Base-by-base conservation (phyloP, 192 early-diverging fungal genomes). In the Entomortierella chlamydospora region DNA sequence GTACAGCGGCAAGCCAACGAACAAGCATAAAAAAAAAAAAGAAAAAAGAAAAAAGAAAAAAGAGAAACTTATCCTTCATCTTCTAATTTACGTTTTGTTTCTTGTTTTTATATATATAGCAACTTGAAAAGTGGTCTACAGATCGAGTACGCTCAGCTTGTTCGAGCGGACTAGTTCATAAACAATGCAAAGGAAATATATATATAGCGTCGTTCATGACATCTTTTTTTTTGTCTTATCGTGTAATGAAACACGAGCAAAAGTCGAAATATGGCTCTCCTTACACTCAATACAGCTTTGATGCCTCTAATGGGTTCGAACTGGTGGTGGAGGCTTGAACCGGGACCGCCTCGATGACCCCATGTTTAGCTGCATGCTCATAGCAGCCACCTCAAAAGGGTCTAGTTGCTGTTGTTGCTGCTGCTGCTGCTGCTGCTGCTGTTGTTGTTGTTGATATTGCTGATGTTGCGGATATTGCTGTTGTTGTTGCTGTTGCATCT, bases 251-350 rank as follows among this genome's bases (percentile, higher is more conserved):
- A n/a, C n/a, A n/a, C n/a, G n/a, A n/a, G n/a, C n/a, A n/a, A n/a
- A n/a, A n/a, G n/a, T n/a, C n/a, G n/a, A n/a, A n/a, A n/a, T n/a
- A n/a, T n/a, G n/a, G n/a, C n/a, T n/a, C n/a, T n/a, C n/a, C n/a
- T n/a, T n/a, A n/a, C n/a, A n/a, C n/a, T n/a, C n/a, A n/a, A n/a
- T n/a, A n/a, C n/a, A n/a, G n/a, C n/a, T n/a, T n/a, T n/a, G n/a
- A n/a, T n/a, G n/a, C n/a, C n/a, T 10, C 60, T 61, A 62, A 11
- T 61, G 63, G 7, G 60, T 51, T 31, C 58, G 55, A 41, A 61
- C n/a, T n/a, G n/a, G 47, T 28, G 73, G 76, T 39, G 76, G 57
- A 20, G 76, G 68, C 43, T 79, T 79, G 68, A 66, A 79, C 2
- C 68, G 43, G 9, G 68, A 65, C 15, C 76, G 67, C 29, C 76